A percentile compares a stretch with the other conserved stretches of the same genome.
Conservation (phyloP, 2,329 filamentous ascomycete genomes). For the Kalaharituber pfeilii region DNA sequence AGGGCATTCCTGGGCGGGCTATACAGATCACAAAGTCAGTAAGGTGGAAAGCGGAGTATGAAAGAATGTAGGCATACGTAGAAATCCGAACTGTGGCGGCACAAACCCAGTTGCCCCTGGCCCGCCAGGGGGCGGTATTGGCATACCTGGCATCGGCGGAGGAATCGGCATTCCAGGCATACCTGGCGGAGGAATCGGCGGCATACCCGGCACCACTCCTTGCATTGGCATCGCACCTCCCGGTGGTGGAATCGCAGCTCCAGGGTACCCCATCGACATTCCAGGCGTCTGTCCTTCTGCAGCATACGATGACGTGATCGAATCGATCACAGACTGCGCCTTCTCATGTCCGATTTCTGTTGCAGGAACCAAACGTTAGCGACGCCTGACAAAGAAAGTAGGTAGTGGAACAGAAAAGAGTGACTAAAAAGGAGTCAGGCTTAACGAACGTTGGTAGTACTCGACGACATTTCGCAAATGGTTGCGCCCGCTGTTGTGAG, state of each 20-base stretch:
- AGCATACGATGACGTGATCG: slow-evolving; percentile 87
- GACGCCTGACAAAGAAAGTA: no score
- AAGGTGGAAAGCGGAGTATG: background rate
- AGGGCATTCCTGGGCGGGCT: slow-evolving; percentile 29
- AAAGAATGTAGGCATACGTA: slow-evolving; percentile 34
- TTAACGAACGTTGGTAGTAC: slow-evolving; percentile 77
- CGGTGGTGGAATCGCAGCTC: slow-evolving; percentile 58
- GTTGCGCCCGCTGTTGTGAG: slow-evolving; percentile 91
- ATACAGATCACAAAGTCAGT: background rate
- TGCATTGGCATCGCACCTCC: slow-evolving; percentile 33
- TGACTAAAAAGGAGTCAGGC: background rate
- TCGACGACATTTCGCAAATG: slow-evolving; percentile 94
- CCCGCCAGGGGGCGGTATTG: slow-evolving; percentile 21
- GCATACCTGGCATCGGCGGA: slow-evolving; percentile 12
- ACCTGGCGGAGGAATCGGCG: slow-evolving; percentile 11
- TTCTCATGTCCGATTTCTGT: slow-evolving; percentile 95
- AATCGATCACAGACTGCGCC: slow-evolving; percentile 95
- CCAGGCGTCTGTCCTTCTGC: slow-evolving; percentile 65
- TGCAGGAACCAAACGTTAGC: background rate
- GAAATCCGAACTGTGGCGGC: slow-evolving; percentile 41
- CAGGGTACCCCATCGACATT: slow-evolving; percentile 41
- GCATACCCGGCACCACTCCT: slow-evolving; percentile 25
- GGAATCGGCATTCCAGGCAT: slow-evolving; percentile 9
- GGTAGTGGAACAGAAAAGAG: no score
- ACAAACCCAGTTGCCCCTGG: slow-evolving; percentile 27